Base-by-base conservation (phyloP, 805 yeast species). In the Ogataea dorogensis region DNA sequence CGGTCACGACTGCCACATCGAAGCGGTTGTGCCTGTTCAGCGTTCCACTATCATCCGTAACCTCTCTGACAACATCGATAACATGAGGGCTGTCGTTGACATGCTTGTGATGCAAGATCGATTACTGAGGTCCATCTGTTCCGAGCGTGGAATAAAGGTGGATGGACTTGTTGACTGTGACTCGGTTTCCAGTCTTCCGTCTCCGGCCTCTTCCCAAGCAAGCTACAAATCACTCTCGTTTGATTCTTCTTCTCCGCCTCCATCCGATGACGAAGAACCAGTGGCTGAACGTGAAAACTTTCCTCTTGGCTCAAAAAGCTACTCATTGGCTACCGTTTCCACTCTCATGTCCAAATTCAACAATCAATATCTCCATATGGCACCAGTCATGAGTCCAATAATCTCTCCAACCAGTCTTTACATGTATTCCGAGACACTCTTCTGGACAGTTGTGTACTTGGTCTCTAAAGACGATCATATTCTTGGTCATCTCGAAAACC, bases 1-100 rank as follows among this genome's bases (percentile, higher is more conserved):
- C 40, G 73, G 74, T 12, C 47, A 73, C 14, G 58, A 60, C 17
- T 81, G 87, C 50, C 67, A 68, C 28, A 61, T 79, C 28, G 85
- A 78, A 44, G 63, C 71, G 13, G 75, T 79, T 10, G 64, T 69
- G 9, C 75, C 76, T 3, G 73, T 77, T 2, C 75, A 74, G 42
- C 53, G 77, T 36, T 60, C 72, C 11, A 64, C 61, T 30, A 63
- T 66, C 30, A 61, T 66, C 40, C 62, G 58, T 31, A 53, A 58
- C 28, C 40, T 67, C 13, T 53, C 58, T 23, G 51, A 55, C 7
- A 61, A 53, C 32, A 58, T 67, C 10, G 49, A 52, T 38, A 49
- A 47, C n/a, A 47, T 63, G 35, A 54, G 58, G 40, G 24, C 31
- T 7, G 36, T 49, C 24, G 66, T 63, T 5, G 57, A 59, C 35